A percentile compares a stretch with the other conserved stretches of the same genome.
Evolutionary conservation across 441 rosid species (phyloP).

Genomic region (Hypseocharis bilobata): DNA sequence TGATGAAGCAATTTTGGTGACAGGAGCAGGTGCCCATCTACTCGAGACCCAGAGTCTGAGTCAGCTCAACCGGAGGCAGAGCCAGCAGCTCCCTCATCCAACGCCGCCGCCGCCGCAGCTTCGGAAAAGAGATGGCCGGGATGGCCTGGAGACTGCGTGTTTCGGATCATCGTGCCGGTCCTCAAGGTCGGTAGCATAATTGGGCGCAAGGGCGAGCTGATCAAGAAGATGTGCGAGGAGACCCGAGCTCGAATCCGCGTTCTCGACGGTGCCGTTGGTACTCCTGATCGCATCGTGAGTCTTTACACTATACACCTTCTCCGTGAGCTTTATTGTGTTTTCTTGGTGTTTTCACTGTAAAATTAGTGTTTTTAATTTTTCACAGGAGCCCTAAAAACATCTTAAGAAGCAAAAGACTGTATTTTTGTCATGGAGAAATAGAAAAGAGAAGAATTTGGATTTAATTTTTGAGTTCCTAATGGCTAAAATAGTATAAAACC

Average conservation of each 20-base stretch:
- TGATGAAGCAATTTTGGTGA: too few relatives aligned
- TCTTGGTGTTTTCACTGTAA: neutral
- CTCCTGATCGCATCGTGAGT: slow-evolving; percentile 67
- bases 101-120: neutral
- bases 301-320: slow-evolving; percentile 3
- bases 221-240: slow-evolving; percentile 86
- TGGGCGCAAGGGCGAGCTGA: slow-evolving; percentile 77
- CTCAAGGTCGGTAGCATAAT: slow-evolving; percentile 72
- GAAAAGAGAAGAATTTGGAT: neutral
- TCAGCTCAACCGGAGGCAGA: too few relatives aligned
- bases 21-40: too few relatives aligned
- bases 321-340: too few relatives aligned
- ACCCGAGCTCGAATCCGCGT: slow-evolving; percentile 78
- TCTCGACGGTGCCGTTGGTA: slow-evolving; percentile 53
- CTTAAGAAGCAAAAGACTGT: too few relatives aligned
- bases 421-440: neutral
- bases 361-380: neutral
- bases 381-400: too few relatives aligned
- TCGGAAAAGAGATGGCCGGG: slow-evolving; percentile 58
- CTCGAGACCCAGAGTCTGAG: too few relatives aligned
- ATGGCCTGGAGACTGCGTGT: slow-evolving; percentile 89
- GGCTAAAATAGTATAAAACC: neutral
- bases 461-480: too few relatives aligned
- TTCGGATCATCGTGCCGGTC: slow-evolving; percentile 73
- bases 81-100: neutral